Percentiles rank a stretch among this genome's conserved stretches.
phyloP scores from a whole-genome alignment of 176 grass and related monocot species.

The Triticum turgidum region DNA sequence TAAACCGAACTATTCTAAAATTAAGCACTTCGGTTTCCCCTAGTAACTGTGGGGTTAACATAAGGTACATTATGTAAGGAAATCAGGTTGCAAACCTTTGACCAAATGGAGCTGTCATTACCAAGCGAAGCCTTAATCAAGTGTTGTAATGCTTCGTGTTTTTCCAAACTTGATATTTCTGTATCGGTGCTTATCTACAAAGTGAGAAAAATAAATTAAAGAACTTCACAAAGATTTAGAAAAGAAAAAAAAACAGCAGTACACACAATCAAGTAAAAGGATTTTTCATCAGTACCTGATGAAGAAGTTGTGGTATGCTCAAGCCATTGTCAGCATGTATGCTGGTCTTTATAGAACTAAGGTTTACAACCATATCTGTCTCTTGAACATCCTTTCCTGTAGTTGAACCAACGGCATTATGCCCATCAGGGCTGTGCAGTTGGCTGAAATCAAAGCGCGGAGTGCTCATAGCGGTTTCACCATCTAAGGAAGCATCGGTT shows the following conservation, averaged over 20 bases:
- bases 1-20: not conserved
- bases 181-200: constrained; percentile 72
- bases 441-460: constrained; percentile 66
- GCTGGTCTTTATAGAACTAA: constrained; percentile 62
- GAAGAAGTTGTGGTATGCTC: constrained; percentile 92
- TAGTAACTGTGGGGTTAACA: not conserved
- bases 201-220: constrained; percentile 6
- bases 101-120: constrained; percentile 84
- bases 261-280: constrained; percentile 16
- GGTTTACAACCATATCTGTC: constrained; percentile 38
- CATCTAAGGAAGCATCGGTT: constrained; percentile 62
- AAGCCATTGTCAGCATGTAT: constrained; percentile 49
- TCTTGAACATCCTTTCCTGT: constrained; percentile 45
- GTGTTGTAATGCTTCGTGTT: constrained; percentile 73
- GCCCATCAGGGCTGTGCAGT: constrained; percentile 48
- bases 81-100: constrained; percentile 70
- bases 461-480: constrained; percentile 61
- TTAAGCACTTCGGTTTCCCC: not conserved
- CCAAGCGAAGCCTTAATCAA: constrained; percentile 70
- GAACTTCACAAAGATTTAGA: not conserved
- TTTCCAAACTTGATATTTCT: constrained; percentile 74
- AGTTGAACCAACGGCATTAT: constrained; percentile 53
- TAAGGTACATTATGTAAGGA: constrained; percentile 1
- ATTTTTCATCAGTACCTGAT: constrained; percentile 56
- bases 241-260: constrained; percentile 15